phyloP scores from a whole-genome alignment of 805 yeast genomes.

The Starmerella bombi region DNA sequence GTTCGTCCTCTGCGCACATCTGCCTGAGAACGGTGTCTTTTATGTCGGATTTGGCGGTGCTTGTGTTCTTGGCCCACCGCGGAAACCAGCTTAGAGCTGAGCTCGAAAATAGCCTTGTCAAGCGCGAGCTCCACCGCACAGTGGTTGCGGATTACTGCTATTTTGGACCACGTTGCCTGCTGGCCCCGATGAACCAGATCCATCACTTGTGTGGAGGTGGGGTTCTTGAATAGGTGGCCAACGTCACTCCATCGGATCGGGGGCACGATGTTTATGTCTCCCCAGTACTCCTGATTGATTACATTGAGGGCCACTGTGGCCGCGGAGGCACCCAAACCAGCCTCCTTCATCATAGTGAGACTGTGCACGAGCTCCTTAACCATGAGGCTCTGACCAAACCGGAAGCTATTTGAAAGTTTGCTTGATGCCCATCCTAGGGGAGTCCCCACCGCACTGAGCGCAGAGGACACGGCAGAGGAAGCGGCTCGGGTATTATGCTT shows the following conservation, averaged over 20 bases:
- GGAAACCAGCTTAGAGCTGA: conserved; percentile 34
- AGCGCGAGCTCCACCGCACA: conserved; percentile 80
- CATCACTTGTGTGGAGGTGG: conserved; percentile 60
- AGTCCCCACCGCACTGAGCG: background rate
- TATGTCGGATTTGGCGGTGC: too few relatives aligned
- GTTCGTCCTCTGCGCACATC: too few relatives aligned
- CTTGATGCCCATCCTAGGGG: background rate
- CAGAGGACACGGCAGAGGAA: background rate
- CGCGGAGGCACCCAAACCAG: conserved; percentile 61
- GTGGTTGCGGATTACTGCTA: conserved; percentile 74
- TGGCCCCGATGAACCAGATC: conserved; percentile 72
- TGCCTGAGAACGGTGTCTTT: too few relatives aligned
- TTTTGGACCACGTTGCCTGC: conserved; percentile 84
- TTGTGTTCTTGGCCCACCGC: too few relatives aligned
- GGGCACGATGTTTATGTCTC: conserved; percentile 87
- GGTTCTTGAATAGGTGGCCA: conserved; percentile 57
- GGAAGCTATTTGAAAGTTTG: conserved; percentile 26
- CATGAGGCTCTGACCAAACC: conserved; percentile 34
- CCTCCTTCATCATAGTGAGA: conserved; percentile 55
- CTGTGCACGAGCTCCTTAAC: conserved; percentile 67
- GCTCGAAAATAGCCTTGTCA: conserved; percentile 59
- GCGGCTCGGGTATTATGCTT: background rate
- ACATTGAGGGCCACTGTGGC: conserved; percentile 64
- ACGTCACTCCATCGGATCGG: conserved; percentile 48
- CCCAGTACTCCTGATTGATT: conserved; percentile 75